Evolutionary conservation across 148 eudicot species (phyloP), one percentile per base, ranked within the genome.

Genomic region (Vaccinium corymbosum): DNA sequence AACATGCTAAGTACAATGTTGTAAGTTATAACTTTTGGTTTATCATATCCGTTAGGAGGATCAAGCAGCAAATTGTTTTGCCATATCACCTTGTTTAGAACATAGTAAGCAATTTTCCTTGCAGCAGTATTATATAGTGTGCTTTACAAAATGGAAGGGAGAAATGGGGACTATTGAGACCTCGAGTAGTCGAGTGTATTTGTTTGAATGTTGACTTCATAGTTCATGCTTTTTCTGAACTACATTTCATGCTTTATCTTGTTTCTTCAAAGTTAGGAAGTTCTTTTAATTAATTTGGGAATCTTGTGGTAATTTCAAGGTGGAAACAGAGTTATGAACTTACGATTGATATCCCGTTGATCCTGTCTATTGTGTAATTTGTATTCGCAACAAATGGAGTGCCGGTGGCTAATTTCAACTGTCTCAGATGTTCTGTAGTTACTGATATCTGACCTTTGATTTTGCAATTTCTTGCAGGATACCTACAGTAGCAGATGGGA

Each of bases 401-500:
- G 6, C 20, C 15, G 1, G 38, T 8, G 76, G 53, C 55, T 46
- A 64, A 27, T 48, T 64, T 2, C 19, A 48, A 25, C 76, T 48
- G 22, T 57, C 35, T 64, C 8, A 6, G 49, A n/a, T n/a, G 8
- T 17, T 13, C 79, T 16, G 48, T 55, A 29, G 49, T 51, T 81
- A 51, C 55, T 74, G 70, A 38, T 35, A 1, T 20, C 79, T 71
- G 19, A 53, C 61, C 72, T 78, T 22, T 76, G 38, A 73, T 51
- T 81, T 12, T 83, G 80, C 80, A 15, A 11, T 82, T 72, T 87
- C 20, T 82, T 82, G 80, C 97, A 97, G 99, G 29, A 89, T 97
- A 87, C 98, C 95, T 1, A 95, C 98, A 1, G 80, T 91, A 64
- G 85, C 86, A 56, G 88, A 89, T 13, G 97, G 92, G 53, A 87